These are phyloP conservation scores for Aureobasidium vineae DNA, from an alignment of 2,329 filamentous ascomycete genomes.

Conservation along the genomic window DNA sequence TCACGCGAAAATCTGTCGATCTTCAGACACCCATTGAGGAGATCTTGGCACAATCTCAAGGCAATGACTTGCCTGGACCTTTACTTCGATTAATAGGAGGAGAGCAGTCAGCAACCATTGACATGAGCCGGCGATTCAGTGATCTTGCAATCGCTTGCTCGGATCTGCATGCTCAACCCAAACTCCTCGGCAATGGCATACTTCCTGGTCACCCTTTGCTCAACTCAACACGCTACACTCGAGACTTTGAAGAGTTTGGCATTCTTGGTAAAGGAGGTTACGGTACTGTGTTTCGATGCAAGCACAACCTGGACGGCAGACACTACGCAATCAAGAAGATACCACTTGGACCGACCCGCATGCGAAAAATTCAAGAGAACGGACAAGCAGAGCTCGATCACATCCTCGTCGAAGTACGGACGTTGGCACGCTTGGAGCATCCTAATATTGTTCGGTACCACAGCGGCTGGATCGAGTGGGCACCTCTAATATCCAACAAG, in stretches of 20 bases:
- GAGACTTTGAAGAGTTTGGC: slow-evolving; percentile 54
- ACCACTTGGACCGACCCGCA: slow-evolving; percentile 52
- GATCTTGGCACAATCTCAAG: background rate
- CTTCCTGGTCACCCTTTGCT: slow-evolving; percentile 31
- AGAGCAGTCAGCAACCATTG: slow-evolving; percentile 1
- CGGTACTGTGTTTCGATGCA: slow-evolving; percentile 61
- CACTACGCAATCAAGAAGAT: slow-evolving; percentile 68
- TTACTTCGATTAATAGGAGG: slow-evolving; percentile 22
- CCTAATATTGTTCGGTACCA: slow-evolving; percentile 66
- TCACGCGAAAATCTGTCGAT: slow-evolving; percentile 28
- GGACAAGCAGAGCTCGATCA: slow-evolving; percentile 55
- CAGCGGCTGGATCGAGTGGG: slow-evolving; percentile 61
- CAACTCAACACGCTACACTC: slow-evolving; percentile 47
- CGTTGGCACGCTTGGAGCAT: slow-evolving; percentile 62
- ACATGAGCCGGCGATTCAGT: slow-evolving; percentile 8
- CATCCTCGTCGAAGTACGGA: slow-evolving; percentile 60
- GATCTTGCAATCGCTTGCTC: slow-evolving; percentile 1
- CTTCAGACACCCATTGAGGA: slow-evolving; percentile 5
- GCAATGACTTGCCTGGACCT: slow-evolving; percentile 20
- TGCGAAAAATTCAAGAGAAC: slow-evolving; percentile 53
- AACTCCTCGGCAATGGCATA: slow-evolving; percentile 2
- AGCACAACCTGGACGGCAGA: slow-evolving; percentile 60
- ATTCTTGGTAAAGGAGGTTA: slow-evolving; percentile 65
- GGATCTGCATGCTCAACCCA: slow-evolving; percentile 16
- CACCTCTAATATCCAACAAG: slow-evolving; percentile 24